These are phyloP conservation scores for Solanum hybrid DNA, from an alignment of 305 asterid species.

Conservation along the genomic window DNA sequence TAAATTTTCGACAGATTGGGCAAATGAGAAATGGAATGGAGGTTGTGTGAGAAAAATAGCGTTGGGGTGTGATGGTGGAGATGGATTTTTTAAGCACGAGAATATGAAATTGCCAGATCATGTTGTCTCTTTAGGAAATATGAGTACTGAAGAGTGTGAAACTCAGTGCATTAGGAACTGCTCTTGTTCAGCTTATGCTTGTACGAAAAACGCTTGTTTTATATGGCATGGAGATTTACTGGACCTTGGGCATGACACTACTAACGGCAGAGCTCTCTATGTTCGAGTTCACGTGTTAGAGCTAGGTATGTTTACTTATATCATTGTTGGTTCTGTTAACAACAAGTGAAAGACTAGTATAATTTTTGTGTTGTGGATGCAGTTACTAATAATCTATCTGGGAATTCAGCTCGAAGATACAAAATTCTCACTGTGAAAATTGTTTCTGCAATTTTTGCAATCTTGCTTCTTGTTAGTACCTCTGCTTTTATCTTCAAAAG, in stretches of 20 bases:
- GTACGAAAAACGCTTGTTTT: conserved; percentile 23
- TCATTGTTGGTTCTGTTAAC: neutral
- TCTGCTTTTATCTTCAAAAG: neutral
- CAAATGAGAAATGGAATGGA: conserved; percentile 19
- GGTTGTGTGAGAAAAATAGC: conserved; percentile 32
- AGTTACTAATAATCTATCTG: neutral
- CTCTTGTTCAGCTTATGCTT: conserved; percentile 46
- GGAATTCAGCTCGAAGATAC: neutral
- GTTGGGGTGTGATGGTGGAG: conserved; percentile 23
- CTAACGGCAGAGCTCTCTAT: neutral
- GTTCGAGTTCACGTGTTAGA: neutral
- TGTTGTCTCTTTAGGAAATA: conserved; percentile 18
- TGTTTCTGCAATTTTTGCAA: neutral
- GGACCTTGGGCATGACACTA: conserved; percentile 14
- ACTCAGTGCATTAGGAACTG: conserved; percentile 34
- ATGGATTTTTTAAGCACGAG: conserved; percentile 20
- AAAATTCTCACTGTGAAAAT: neutral
- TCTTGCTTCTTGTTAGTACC: neutral
- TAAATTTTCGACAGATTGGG: conserved; percentile 21
- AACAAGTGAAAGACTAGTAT: neutral
- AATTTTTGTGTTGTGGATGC: neutral
- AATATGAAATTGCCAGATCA: conserved; percentile 37
- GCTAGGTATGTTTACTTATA: neutral
- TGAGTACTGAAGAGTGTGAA: conserved; percentile 32
- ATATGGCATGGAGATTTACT: conserved; percentile 44